Evolutionary conservation across 2,329 filamentous ascomycete genomes (phyloP).

Genomic region (Cordyceps militaris): DNA sequence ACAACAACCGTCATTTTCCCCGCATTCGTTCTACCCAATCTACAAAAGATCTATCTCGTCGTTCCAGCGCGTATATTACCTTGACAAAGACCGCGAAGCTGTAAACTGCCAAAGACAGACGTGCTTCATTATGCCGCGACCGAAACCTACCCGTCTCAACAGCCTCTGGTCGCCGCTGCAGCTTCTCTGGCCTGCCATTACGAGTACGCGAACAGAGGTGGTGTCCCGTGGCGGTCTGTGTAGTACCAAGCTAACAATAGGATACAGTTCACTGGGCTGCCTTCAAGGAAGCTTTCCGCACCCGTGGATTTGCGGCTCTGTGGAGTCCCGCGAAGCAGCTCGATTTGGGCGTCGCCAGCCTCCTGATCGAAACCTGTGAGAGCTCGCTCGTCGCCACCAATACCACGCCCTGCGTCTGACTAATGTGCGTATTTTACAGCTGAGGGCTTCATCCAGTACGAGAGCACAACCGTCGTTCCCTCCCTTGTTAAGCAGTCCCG

Average conservation of each 20-base stretch:
- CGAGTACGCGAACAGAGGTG: not conserved
- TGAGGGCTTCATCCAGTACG: slow-evolving; percentile 9
- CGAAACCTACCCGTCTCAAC: not conserved
- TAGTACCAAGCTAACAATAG: not conserved
- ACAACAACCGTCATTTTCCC: not conserved
- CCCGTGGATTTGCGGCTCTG: not conserved
- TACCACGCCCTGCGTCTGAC: not conserved
- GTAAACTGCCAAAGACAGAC: not conserved
- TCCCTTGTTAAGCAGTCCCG: not conserved
- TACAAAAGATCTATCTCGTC: not conserved
- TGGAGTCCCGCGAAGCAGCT: slow-evolving; percentile 1
- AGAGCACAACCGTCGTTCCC: slow-evolving; percentile 9
- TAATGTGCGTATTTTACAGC: not conserved
- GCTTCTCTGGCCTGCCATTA: slow-evolving; percentile 6
- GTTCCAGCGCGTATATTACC: not conserved
- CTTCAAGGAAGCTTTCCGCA: not conserved
- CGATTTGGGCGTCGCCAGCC: slow-evolving; percentile 2
- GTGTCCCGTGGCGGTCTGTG: not conserved
- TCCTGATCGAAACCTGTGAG: slow-evolving; percentile 8
- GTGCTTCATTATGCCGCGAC: not conserved
- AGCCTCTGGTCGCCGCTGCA: slow-evolving; percentile 2
- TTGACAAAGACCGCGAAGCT: not conserved
- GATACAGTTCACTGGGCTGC: slow-evolving; percentile 1
- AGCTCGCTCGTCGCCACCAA: not conserved
- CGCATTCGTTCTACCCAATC: not conserved